phyloP scores from a whole-genome alignment of 2,329 filamentous ascomycete species.

The Sporothrix mexicana region DNA sequence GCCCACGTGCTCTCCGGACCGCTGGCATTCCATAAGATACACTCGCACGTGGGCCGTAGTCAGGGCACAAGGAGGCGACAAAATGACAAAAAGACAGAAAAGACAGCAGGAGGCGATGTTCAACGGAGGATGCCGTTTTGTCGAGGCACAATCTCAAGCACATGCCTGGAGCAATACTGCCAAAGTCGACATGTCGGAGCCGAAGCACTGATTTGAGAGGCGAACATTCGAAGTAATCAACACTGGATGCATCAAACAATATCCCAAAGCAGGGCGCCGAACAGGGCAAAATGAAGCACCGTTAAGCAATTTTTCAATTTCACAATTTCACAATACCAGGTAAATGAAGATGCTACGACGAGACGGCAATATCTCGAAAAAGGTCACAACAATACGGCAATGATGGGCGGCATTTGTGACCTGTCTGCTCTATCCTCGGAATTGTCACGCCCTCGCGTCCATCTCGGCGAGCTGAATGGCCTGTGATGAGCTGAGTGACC shows the following conservation, averaged over 20 bases:
- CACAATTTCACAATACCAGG: too few species aligned
- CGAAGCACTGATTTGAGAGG: neutral
- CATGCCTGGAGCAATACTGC: neutral
- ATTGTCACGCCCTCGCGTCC: neutral
- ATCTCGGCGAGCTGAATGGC: neutral
- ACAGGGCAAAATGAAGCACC: neutral
- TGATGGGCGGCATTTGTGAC: neutral
- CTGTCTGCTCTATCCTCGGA: neutral
- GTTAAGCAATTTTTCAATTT: too few species aligned
- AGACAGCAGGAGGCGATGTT: neutral
- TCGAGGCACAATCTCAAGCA: neutral
- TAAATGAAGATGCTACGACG: too few species aligned
- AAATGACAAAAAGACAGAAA: neutral
- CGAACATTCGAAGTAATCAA: neutral
- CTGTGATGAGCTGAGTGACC: neutral
- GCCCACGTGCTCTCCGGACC: neutral
- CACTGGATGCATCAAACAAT: neutral
- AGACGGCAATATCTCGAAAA: too few species aligned
- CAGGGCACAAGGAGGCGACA: conserved; percentile 5
- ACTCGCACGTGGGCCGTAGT: neutral
- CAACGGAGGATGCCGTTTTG: too few species aligned
- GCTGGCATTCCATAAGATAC: neutral
- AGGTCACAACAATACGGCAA: neutral
- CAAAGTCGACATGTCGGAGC: neutral
- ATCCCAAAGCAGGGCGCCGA: neutral